phyloP scores from a whole-genome alignment of 306 rosid species.

The Cotoneaster glaucophyllus region DNA sequence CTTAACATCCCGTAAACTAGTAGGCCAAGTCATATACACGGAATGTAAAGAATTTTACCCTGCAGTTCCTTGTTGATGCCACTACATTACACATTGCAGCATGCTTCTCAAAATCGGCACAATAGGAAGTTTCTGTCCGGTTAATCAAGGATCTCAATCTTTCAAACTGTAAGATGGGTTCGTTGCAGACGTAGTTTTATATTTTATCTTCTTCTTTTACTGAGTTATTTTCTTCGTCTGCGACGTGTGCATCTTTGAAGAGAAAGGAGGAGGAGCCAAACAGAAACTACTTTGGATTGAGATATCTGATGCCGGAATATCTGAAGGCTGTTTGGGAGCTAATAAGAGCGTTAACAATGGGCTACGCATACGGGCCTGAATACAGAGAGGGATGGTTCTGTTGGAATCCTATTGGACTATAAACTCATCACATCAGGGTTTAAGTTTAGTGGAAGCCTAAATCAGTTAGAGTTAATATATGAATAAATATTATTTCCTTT shows the following conservation, averaged over 20 bases:
- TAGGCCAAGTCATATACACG: background rate
- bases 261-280: constrained; percentile 59
- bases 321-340: constrained; percentile 74
- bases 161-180: background rate
- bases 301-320: constrained; percentile 32
- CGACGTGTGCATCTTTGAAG: constrained; percentile 31
- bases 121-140: background rate
- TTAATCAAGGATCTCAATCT: too few species aligned
- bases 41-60: background rate
- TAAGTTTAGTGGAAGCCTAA: too few species aligned
- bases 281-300: constrained; percentile 49
- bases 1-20: background rate
- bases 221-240: background rate
- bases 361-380: constrained; percentile 48
- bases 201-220: constrained; percentile 2
- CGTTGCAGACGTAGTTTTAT: background rate
- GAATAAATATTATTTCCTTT: background rate
- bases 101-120: background rate
- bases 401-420: too few species aligned
- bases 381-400: constrained; percentile 62
- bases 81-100: background rate
- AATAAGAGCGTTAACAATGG: constrained; percentile 48
- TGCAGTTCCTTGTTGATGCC: background rate
- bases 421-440: too few species aligned
- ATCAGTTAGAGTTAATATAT: too few species aligned